Conservation (phyloP, 2,329 filamentous ascomycete species). For the Graphiopsis chlorocephala region DNA sequence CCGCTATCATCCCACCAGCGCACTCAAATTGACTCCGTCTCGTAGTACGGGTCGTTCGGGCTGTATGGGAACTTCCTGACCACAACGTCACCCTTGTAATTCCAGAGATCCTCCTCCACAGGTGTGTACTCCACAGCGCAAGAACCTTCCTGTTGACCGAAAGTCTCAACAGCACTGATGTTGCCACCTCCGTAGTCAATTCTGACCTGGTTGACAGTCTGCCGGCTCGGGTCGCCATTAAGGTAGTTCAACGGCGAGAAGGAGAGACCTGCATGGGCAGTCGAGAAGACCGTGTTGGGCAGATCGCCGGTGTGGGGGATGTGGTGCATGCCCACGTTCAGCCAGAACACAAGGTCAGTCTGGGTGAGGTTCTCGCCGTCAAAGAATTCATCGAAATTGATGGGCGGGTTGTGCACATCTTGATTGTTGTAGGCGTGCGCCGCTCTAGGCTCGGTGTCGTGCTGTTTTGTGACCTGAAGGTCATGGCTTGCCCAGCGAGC, state of each 20-base stretch:
- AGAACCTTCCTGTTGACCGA: not conserved
- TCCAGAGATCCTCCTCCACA: slow-evolving; percentile 27
- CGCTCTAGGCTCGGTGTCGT: slow-evolving; percentile 52
- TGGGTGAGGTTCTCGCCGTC: slow-evolving; percentile 46
- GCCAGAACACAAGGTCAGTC: slow-evolving; percentile 44
- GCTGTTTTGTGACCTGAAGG: slow-evolving; percentile 50
- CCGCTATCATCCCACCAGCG: too few species aligned
- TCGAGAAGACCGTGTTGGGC: slow-evolving; percentile 21
- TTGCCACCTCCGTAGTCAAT: not conserved
- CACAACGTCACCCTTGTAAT: slow-evolving; percentile 37
- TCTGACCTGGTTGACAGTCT: slow-evolving; percentile 1
- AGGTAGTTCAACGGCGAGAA: slow-evolving; percentile 3
- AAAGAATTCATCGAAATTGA: slow-evolving; percentile 53
- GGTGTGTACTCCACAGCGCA: slow-evolving; percentile 33
- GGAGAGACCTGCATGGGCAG: not conserved
- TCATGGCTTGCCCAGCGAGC: slow-evolving; percentile 52
- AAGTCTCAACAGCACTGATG: not conserved
- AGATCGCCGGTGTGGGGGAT: slow-evolving; percentile 35
- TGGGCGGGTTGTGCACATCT: slow-evolving; percentile 46
- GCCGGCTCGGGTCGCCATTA: slow-evolving; percentile 8
- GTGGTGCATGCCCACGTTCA: slow-evolving; percentile 54
- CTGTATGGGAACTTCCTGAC: slow-evolving; percentile 41
- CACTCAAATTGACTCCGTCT: slow-evolving; percentile 16
- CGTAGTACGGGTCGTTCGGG: slow-evolving; percentile 35
- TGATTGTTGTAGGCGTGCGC: slow-evolving; percentile 49